A percentile compares a stretch with the other conserved stretches of the same genome.
Conservation (phyloP, 2,329 filamentous ascomycete genomes). For the Fusarium veterinarium region DNA sequence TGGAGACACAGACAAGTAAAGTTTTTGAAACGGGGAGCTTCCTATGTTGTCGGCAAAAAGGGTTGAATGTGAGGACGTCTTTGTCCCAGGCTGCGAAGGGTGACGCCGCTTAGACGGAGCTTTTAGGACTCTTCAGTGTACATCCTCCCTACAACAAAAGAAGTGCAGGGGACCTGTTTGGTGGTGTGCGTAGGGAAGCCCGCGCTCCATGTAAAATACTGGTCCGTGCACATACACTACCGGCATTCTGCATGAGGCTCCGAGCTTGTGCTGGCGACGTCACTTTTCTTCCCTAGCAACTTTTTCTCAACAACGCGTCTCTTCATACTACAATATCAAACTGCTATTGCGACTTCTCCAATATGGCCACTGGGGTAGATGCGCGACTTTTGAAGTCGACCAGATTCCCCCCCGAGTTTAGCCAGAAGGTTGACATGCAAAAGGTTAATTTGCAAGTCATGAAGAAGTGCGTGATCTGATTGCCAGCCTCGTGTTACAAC, state of each 20-base stretch:
- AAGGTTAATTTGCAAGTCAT: conserved; percentile 98
- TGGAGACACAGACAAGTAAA: conserved; percentile 20
- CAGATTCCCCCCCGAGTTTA: conserved; percentile 94
- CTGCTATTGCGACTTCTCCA: conserved; percentile 43
- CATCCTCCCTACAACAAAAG: neutral
- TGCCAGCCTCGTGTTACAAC: neutral
- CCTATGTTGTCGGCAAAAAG: neutral
- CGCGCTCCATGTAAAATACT: neutral
- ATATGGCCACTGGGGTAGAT: conserved; percentile 86
- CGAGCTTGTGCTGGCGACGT: conserved; percentile 43
- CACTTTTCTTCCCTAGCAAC: conserved; percentile 44
- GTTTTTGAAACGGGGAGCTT: neutral
- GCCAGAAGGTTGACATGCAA: conserved; percentile 93
- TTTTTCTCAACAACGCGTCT: conserved; percentile 40
- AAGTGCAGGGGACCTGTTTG: neutral
- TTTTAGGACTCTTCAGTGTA: conserved; percentile 20
- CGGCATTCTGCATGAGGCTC: conserved; percentile 1
- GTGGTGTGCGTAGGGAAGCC: neutral
- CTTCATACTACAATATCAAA: conserved; percentile 11
- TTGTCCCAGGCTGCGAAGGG: conserved; percentile 29
- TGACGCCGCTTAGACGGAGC: conserved; percentile 34
- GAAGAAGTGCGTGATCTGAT: conserved; percentile 78
- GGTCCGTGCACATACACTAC: conserved; percentile 23
- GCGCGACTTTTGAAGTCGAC: conserved; percentile 90
- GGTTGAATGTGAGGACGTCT: conserved; percentile 16